phyloP scores from a whole-genome alignment of 106 monocot species.

The Gastrodia elata region DNA sequence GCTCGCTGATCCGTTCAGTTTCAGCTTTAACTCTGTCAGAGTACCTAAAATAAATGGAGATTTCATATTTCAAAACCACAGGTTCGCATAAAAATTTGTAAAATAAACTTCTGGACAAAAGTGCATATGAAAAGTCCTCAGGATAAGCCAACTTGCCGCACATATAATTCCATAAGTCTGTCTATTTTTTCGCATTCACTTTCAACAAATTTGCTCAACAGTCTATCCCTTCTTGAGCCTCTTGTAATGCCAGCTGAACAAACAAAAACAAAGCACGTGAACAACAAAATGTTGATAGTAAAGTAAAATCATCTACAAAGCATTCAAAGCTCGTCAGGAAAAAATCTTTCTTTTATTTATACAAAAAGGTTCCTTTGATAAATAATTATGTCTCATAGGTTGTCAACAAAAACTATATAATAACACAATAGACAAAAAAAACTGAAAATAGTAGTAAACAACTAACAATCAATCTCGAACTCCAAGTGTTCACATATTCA shows the following conservation, averaged over 20 bases:
- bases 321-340: background rate
- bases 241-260: constrained; percentile 63
- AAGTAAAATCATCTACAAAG: background rate
- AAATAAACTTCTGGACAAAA: background rate
- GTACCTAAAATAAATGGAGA: constrained; percentile 43
- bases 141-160: constrained; percentile 37
- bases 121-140: background rate
- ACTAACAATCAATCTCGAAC: too few species aligned
- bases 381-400: too few species aligned
- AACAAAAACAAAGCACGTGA: background rate
- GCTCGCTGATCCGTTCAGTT: constrained; percentile 47
- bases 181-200: constrained; percentile 98
- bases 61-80: background rate
- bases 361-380: too few species aligned
- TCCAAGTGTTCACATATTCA: too few species aligned
- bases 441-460: too few species aligned
- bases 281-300: background rate
- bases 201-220: constrained; percentile 95
- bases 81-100: background rate
- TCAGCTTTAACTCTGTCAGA: constrained; percentile 75
- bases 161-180: constrained; percentile 87
- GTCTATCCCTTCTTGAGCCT: constrained; percentile 87
- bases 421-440: background rate
- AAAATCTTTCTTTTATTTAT: too few species aligned
- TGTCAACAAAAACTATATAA: too few species aligned